Percentiles rank a stretch among this genome's conserved stretches.
phyloP scores from a whole-genome alignment of 2,329 filamentous ascomycete genomes.

The Pezicula radicicola region DNA sequence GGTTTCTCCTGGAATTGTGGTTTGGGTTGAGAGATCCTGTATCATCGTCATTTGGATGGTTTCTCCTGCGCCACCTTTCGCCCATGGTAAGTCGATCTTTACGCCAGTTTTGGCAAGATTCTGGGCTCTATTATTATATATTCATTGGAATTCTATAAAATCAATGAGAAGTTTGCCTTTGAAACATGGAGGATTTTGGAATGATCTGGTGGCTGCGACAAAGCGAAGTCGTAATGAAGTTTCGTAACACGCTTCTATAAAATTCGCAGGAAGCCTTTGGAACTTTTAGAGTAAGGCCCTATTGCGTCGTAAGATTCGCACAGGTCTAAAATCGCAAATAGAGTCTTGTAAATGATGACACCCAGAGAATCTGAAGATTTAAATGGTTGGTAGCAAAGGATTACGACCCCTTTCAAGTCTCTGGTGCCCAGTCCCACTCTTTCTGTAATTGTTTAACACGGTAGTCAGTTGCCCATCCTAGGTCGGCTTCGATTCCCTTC shows the following conservation, averaged over 20 bases:
- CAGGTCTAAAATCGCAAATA: background rate
- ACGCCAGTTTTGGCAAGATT: background rate
- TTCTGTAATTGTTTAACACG: conserved; percentile 50
- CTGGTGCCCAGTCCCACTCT: conserved; percentile 33
- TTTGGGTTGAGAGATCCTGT: background rate
- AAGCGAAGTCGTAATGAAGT: conserved; percentile 3
- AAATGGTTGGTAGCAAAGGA: background rate
- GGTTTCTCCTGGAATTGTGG: background rate
- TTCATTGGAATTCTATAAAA: background rate
- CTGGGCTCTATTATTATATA: background rate
- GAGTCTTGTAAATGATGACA: background rate
- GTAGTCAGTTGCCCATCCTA: conserved; percentile 62
- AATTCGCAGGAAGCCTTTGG: too few species aligned
- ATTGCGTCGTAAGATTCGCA: background rate
- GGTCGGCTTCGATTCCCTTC: conserved; percentile 56
- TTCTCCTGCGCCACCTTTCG: background rate
- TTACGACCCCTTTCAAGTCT: conserved; percentile 5
- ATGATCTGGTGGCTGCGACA: conserved; percentile 6
- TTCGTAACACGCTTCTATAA: background rate
- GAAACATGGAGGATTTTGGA: conserved; percentile 8
- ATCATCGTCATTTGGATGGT: background rate
- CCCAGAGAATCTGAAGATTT: background rate
- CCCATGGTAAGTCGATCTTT: background rate
- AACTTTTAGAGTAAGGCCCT: background rate
- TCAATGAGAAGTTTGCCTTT: background rate